Conservation (phyloP, 345 rosid genomes). For the Eucalyptus pauciflora region DNA sequence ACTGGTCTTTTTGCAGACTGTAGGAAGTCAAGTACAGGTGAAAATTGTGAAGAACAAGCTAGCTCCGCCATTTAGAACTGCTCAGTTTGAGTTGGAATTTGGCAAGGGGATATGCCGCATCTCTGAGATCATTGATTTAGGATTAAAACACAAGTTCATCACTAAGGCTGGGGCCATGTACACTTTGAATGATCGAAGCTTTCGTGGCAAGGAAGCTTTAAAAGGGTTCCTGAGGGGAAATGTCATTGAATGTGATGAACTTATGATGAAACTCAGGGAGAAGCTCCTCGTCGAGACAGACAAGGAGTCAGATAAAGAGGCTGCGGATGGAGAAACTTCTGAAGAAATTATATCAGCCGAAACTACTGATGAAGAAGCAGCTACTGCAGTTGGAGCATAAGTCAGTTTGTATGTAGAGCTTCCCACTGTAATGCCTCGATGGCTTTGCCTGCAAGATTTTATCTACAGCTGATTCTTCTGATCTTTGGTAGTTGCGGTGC, state of each 20-base stretch:
- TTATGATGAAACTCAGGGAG: conserved; percentile 46
- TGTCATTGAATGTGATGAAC: conserved; percentile 42
- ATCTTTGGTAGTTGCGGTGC: background rate
- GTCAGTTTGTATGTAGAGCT: background rate
- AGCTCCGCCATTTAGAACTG: conserved; percentile 85
- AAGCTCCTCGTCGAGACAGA: conserved; percentile 27
- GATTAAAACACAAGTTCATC: conserved; percentile 64
- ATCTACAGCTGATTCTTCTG: background rate
- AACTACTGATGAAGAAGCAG: conserved; percentile 62
- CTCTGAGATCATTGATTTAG: conserved; percentile 66
- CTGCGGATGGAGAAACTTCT: conserved; percentile 19
- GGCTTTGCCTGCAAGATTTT: background rate
- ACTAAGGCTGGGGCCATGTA: conserved; percentile 38
- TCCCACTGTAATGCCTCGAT: background rate
- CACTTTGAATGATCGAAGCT: conserved; percentile 25
- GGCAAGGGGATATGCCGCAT: conserved; percentile 86
- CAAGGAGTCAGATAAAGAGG: conserved; percentile 10
- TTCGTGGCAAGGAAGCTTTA: conserved; percentile 80
- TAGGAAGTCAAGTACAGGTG: conserved; percentile 66
- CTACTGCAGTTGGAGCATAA: conserved; percentile 49
- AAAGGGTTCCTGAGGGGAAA: conserved; percentile 45
- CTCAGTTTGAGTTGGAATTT: conserved; percentile 80
- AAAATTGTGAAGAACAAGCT: conserved; percentile 95
- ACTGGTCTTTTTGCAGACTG: conserved; percentile 28
- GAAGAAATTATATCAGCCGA: conserved; percentile 1